Evolutionary conservation across 2,329 filamentous ascomycete genomes (phyloP).

Genomic region (Allantophomopsis lycopodina): DNA sequence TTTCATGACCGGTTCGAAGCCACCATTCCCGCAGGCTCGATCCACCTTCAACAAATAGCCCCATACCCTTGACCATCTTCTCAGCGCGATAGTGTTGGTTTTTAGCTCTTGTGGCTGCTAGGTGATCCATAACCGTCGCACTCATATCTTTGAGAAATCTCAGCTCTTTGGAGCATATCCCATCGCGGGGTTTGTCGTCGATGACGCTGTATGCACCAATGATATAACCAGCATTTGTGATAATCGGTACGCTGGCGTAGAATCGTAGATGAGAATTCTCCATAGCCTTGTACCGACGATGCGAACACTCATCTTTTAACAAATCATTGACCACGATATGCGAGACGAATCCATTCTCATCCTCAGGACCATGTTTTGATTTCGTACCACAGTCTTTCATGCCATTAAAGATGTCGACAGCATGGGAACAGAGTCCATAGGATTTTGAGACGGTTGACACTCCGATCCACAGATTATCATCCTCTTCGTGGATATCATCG

Average conservation of each 20-base stretch:
- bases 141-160: slow-evolving; percentile 42
- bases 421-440: slow-evolving; percentile 3
- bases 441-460: slow-evolving; percentile 5
- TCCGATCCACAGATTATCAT: slow-evolving; percentile 16
- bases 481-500: slow-evolving; percentile 9
- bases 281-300: slow-evolving; percentile 15
- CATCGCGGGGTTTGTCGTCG: slow-evolving; percentile 39
- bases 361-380: slow-evolving; percentile 6
- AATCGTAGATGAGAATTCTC: slow-evolving; percentile 27
- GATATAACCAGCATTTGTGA: slow-evolving; percentile 35
- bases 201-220: slow-evolving; percentile 48
- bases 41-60: slow-evolving; percentile 37
- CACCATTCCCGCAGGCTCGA: slow-evolving; percentile 20
- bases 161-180: slow-evolving; percentile 30
- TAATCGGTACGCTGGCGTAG: slow-evolving; percentile 47
- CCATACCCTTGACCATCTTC: slow-evolving; percentile 38
- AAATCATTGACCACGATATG: slow-evolving; percentile 23
- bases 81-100: slow-evolving; percentile 37
- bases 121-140: slow-evolving; percentile 41
- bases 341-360: slow-evolving; percentile 7
- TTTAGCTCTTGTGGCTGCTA: slow-evolving; percentile 39
- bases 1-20: slow-evolving; percentile 11
- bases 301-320: slow-evolving; percentile 15
- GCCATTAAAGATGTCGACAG: slow-evolving; percentile 2
- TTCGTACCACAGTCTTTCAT: not conserved